Evolutionary conservation across 306 rosid species (phyloP).

Genomic region (Cucumis cinereus): DNA sequence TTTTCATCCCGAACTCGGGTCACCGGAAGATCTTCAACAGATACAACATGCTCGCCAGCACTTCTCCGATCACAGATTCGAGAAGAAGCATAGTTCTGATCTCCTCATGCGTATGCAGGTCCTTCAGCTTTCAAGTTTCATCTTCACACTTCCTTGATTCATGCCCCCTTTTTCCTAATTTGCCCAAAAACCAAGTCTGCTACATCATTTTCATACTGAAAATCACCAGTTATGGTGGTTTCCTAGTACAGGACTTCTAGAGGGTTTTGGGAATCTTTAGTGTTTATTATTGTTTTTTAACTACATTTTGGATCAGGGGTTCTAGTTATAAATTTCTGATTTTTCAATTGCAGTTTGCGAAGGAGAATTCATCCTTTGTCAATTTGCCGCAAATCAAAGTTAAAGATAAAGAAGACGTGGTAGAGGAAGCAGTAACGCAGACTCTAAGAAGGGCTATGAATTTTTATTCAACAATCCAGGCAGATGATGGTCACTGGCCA

Average conservation of each 20-base stretch:
- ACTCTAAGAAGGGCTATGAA: conserved; percentile 17
- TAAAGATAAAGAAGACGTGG: conserved; percentile 20
- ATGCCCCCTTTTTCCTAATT: neutral
- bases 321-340: neutral
- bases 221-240: neutral
- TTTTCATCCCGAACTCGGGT: conserved; percentile 21
- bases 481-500: conserved; percentile 27
- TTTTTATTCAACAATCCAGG: conserved; percentile 30
- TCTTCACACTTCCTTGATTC: neutral
- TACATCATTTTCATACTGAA: neutral
- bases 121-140: neutral
- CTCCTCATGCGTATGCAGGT: conserved; percentile 32
- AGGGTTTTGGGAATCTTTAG: neutral
- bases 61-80: conserved; percentile 20
- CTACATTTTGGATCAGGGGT: neutral
- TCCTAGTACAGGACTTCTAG: neutral
- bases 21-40: conserved; percentile 21
- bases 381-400: conserved; percentile 20
- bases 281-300: too few species aligned
- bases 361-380: conserved; percentile 13
- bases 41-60: conserved; percentile 18
- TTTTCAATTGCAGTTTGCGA: conserved; percentile 15
- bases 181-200: neutral
- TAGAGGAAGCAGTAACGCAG: conserved; percentile 13
- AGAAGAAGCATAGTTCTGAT: conserved; percentile 26